Base-by-base conservation (phyloP, 108 stramenopile genomes). In the Fistulifera pelliculosa region DNA sequence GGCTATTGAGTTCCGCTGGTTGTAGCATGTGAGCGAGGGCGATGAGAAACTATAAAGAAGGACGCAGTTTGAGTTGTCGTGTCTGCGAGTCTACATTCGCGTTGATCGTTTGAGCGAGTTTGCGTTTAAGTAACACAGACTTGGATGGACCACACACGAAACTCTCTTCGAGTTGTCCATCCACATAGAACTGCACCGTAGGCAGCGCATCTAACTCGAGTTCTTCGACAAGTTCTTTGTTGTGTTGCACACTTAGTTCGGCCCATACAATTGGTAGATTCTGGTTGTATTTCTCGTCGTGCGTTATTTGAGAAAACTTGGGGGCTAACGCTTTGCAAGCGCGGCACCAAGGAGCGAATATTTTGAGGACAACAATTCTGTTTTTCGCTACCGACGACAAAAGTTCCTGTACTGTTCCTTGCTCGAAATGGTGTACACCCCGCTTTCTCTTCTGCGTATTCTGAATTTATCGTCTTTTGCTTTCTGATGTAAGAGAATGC, bases 301-400 rank as follows among this genome's bases (percentile, higher is more conserved):
- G 63, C 44, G 52, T 58, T 39, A 83, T 56, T 47, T 66, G 58
- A 13, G 73, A 53, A 60, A 80, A 83, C 60, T 80, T 88, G 5
- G 87, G 87, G 38, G 67, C 83, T 25, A 89, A 47, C 14, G 77
- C 64, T 27, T 57, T 62, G 51, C 65, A 72, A 2, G 71, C 71
- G 6, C 60, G 65, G 49, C 87, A 89, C 81, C 79, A 85, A 0
- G 89, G 81, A 11, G 89, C 89, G 54, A 76, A 87, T 27, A 87
- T 78, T 73, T 91, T 91, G 56, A 85, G 48, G 5, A 91, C 79
- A 47, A 90, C 64, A 1, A 90, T 50, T 66, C 85, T 83, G 59
- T 85, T 35, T 8, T 35, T 35, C 31, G 6, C 31, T 8, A 35
- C 31, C 31, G 31, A 35, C 31, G 31, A 6, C 31, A 87, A 35